phyloP scores from a whole-genome alignment of 352 stramenopile genomes.

The Phytophthora vignae region DNA sequence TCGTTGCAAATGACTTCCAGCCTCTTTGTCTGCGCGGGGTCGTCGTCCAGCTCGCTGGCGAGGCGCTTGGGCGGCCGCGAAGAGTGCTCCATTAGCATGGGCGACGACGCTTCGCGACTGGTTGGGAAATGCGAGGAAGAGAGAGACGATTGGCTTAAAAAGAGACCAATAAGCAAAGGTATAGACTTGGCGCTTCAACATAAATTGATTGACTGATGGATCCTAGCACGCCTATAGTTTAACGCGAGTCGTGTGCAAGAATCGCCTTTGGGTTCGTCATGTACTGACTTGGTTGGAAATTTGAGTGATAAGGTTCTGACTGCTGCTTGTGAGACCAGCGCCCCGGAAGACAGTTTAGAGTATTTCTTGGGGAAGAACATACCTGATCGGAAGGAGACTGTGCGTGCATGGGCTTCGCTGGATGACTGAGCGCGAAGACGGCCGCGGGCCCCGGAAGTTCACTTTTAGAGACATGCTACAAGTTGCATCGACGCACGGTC shows the following conservation, averaged over 20 bases:
- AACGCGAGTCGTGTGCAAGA: neutral
- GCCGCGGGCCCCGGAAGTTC: neutral
- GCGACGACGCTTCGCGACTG: constrained; percentile 2
- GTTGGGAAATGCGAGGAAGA: constrained; percentile 8
- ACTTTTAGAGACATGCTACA: neutral
- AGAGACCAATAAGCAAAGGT: no score
- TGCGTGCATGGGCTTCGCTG: neutral
- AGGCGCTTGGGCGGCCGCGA: constrained; percentile 21
- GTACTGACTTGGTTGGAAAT: neutral
- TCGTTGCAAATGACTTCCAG: neutral
- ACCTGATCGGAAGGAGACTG: neutral
- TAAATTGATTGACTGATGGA: no score
- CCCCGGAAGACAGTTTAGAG: neutral
- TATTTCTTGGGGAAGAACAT: neutral
- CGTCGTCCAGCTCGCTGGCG: constrained; percentile 15
- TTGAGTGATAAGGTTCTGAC: neutral
- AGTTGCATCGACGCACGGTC: constrained; percentile 4
- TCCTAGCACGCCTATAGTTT: no score
- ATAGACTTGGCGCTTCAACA: neutral
- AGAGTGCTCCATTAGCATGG: constrained; percentile 14
- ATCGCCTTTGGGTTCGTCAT: neutral
- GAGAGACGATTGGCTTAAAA: constrained; percentile 23
- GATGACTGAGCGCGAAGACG: neutral
- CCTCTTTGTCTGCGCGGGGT: constrained; percentile 7
- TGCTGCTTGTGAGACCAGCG: neutral